Base-by-base conservation (phyloP, 2,329 filamentous ascomycete genomes). In the Penicillium sp. region DNA sequence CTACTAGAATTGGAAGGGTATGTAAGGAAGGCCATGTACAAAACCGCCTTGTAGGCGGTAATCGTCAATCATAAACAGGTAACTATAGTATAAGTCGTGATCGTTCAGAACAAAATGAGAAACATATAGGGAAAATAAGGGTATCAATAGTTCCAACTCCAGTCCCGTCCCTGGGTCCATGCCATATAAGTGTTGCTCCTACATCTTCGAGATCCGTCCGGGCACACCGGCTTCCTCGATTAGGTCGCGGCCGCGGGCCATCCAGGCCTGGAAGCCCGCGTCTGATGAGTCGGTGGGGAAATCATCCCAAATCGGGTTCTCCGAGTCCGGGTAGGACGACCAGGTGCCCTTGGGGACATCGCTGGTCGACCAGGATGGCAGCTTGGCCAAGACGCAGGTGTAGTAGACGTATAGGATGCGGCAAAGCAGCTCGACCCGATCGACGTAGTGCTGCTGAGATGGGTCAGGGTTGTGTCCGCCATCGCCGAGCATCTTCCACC, bases 371-470 rank as follows among this genome's bases (percentile, higher is more conserved):
- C 71, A 73, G 0, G 71, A 68, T 0, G 68, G 70, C 13, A 74
- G 55, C 50, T 73, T 74, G 13, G 71, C 69, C 31, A 70, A 57
- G 2, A 74, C 68, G 44, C 66, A 71, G 20, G 71, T 75, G 53
- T 74, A 75, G 58, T 75, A 75, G 38, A 75, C 73, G 49, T 75
- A 75, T 6, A 76, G 64, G 37, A 74, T 71, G 39, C 70, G 62
- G 58, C 72, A 74, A 12, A 75, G 65, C 18, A 68, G 56, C 32
- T 69, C 66, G 7, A 73, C 72, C 3, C 72, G 68, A 25, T 69
- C 64, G 35, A 71, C 61, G 31, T 72, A 73, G 35, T 69, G 66
- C 49, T 70, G 68, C 56, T 70, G 64, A 33, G 59, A 64, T 1
- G 67, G 68, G 23, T 72, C 69, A 2, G 64, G 64, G 24, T 59